phyloP scores from a whole-genome alignment of 805 yeast species.

The Candida schatavii region DNA sequence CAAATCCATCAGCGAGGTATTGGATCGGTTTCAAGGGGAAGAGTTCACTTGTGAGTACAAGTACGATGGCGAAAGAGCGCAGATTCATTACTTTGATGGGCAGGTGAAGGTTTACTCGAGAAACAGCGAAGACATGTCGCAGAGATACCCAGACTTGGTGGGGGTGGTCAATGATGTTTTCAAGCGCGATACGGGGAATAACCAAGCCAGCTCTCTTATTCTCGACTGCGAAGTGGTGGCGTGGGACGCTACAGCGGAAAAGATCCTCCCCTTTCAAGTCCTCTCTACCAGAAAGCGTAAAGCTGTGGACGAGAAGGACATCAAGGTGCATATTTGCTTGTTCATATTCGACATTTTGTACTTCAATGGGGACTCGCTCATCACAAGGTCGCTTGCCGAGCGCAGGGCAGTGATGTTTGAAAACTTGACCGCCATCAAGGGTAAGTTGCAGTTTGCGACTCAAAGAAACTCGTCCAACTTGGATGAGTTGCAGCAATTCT shows the following conservation, averaged over 20 bases:
- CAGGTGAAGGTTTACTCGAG: conserved; percentile 79
- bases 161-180: conserved; percentile 63
- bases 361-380: conserved; percentile 67
- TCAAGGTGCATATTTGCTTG: conserved; percentile 86
- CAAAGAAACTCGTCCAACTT: conserved; percentile 64
- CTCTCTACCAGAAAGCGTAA: conserved; percentile 91
- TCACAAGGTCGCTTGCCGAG: conserved; percentile 63
- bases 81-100: conserved; percentile 76
- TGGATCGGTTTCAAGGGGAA: conserved; percentile 82
- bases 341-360: conserved; percentile 88
- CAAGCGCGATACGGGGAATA: conserved; percentile 19
- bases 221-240: conserved; percentile 98
- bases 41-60: conserved; percentile 94
- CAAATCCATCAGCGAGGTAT: conserved; percentile 85
- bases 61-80: conserved; percentile 98
- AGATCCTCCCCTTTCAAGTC: conserved; percentile 90
- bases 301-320: conserved; percentile 82
- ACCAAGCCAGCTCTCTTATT: conserved; percentile 50
- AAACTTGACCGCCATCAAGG: conserved; percentile 59
- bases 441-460: conserved; percentile 81
- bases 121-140: conserved; percentile 96
- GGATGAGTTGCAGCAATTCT: conserved; percentile 74
- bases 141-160: conserved; percentile 87
- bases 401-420: conserved; percentile 62
- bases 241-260: conserved; percentile 77